A percentile compares a stretch with the other conserved stretches of the same genome.
phyloP scores from a whole-genome alignment of 768 basidiomycete species.

The Rhodotorula paludigena region DNA sequence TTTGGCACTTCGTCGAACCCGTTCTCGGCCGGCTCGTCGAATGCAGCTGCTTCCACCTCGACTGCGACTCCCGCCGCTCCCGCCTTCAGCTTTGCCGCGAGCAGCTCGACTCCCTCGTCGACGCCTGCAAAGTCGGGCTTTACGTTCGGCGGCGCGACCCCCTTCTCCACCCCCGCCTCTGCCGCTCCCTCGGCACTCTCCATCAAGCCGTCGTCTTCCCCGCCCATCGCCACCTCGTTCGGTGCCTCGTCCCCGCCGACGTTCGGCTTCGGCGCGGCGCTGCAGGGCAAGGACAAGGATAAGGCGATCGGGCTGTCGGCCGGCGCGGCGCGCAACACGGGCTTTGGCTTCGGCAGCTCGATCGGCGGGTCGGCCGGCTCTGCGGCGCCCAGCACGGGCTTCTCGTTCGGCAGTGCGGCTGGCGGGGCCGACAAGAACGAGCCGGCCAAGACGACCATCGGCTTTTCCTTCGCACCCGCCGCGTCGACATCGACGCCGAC shows the following conservation, averaged over 20 bases:
- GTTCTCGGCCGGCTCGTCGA: not conserved
- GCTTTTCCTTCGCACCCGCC: slow-evolving; percentile 13
- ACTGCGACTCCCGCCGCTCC: not conserved
- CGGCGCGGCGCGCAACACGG: slow-evolving; percentile 2
- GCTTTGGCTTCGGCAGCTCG: slow-evolving; percentile 21
- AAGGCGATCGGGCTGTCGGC: slow-evolving; percentile 17
- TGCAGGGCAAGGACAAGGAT: slow-evolving; percentile 22
- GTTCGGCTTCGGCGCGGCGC: slow-evolving; percentile 36
- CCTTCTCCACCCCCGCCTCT: slow-evolving; percentile 18
- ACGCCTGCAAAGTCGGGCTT: slow-evolving; percentile 2
- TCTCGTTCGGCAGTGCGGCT: slow-evolving; percentile 8
- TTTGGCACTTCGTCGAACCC: slow-evolving; percentile 4
- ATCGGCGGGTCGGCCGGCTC: slow-evolving; percentile 9
- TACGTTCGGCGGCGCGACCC: slow-evolving; percentile 6
- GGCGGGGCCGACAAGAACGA: not conserved
- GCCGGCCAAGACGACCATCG: slow-evolving; percentile 11
- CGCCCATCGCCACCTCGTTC: slow-evolving; percentile 36
- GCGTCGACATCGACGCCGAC: not conserved
- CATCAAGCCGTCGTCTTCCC: slow-evolving; percentile 17
- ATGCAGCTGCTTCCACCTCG: not conserved
- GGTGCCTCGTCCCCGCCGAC: slow-evolving; percentile 25
- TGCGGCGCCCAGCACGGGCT: not conserved
- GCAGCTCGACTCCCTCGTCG: not conserved
- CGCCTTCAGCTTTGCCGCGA: not conserved
- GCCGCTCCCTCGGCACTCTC: not conserved